phyloP scores from a whole-genome alignment of 106 monocot species.

The Agapanthus africanus region DNA sequence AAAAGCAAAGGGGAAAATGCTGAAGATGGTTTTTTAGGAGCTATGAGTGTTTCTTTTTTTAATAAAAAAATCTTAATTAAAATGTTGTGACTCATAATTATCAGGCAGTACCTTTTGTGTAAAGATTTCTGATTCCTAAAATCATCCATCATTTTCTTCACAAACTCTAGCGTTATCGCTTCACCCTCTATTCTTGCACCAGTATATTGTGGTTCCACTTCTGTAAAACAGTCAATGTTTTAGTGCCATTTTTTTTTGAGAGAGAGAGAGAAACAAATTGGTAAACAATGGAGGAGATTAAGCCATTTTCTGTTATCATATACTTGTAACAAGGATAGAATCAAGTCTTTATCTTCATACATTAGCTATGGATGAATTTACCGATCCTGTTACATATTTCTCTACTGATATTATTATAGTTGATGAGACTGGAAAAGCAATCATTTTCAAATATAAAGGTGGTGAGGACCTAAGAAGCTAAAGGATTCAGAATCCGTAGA shows the following conservation, averaged over 20 bases:
- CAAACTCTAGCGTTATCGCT: conserved; percentile 71
- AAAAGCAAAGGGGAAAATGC: background rate
- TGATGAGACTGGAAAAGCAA: too few relatives aligned
- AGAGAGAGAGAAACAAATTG: background rate
- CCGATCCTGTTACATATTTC: too few relatives aligned
- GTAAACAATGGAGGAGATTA: too few relatives aligned
- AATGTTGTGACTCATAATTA: background rate
- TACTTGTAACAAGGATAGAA: too few relatives aligned
- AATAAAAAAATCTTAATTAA: too few relatives aligned
- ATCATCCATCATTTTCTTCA: conserved; percentile 92
- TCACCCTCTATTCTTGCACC: conserved; percentile 97
- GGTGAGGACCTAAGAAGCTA: too few relatives aligned
- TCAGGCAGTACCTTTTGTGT: conserved; percentile 70
- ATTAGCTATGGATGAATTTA: too few relatives aligned
- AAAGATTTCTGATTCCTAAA: conserved; percentile 80
- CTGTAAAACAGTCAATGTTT: conserved; percentile 22
- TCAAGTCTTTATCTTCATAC: too few relatives aligned
- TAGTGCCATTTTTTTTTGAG: background rate
- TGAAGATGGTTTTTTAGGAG: background rate
- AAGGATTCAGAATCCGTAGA: too few relatives aligned
- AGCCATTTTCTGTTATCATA: too few relatives aligned
- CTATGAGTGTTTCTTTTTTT: background rate
- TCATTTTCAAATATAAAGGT: too few relatives aligned
- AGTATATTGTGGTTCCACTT: conserved; percentile 80
- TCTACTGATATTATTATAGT: too few relatives aligned